Evolutionary conservation across 1,139 yeast genomes (phyloP), one percentile per base, ranked within the genome.

Genomic region (Yamadazyma conglobata): DNA sequence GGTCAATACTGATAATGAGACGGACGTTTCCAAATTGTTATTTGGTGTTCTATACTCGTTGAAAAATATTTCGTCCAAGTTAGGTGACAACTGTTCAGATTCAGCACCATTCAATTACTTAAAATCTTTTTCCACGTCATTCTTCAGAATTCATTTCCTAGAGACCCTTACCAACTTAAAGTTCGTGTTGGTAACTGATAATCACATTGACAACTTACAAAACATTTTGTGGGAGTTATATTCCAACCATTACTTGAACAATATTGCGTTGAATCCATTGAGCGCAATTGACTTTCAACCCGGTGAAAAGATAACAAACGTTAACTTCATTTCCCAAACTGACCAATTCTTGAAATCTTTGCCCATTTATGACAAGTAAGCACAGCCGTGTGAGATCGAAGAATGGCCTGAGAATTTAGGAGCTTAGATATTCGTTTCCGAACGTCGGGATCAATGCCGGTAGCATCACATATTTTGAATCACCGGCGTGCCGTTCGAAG

Each of bases 41-140:
- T 91, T 87, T 52, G 98, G 98, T n/a, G 77, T 86, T 29, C 64
- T 87, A 12, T 84, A 78, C 51, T 87, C 96, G 6, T 59, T 91
- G 40, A 73, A 89, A 34, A 84, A 80, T 42, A 74, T 89, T 30
- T 73, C 91, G 1, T 67, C 77, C 16, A 81, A 84, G 47, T 60
- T 87, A 29, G 73, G 77, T 6, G 67, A 69, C 17, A 46, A 47
- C 9, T 16, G 29, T 5, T 13, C 20, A 5, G 11, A 38, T 30
- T 10, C 22, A 22, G 22, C 27, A 3, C 16, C 21, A 6, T 32
- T 31, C 11, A 85, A 83, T 49, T 56, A 70, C 19, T 71, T 85
- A 40, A 70, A 75, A 33, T 73, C 85, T 3, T 85, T 79, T 50
- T 64, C 81, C 8, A 83, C 96, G 1, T 77, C 86, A 3, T 71